phyloP scores from a whole-genome alignment of 192 early-diverging fungal genomes.

The Gigaspora rosea region DNA sequence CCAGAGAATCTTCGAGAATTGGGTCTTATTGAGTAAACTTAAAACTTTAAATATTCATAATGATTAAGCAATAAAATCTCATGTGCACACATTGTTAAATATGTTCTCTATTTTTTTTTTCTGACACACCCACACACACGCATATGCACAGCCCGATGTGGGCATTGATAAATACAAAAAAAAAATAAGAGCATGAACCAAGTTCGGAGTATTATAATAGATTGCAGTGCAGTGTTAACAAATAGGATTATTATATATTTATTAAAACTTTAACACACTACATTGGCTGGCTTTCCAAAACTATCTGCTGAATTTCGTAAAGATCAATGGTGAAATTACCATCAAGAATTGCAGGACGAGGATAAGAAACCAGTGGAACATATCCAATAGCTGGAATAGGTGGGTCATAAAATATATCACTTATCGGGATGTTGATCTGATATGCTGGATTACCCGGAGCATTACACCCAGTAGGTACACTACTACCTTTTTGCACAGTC shows the following conservation, averaged over 20 bases:
- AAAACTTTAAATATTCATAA: constrained; percentile 20
- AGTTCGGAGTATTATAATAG: constrained; percentile 15
- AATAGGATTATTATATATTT: constrained; percentile 12
- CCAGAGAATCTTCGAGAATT: constrained; percentile 19
- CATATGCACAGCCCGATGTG: constrained; percentile 1
- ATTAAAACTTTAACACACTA: constrained; percentile 18
- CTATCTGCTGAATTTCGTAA: constrained; percentile 27
- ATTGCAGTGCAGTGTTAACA: constrained; percentile 15
- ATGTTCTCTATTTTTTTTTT: constrained; percentile 14
- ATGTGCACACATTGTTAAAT: constrained; percentile 1
- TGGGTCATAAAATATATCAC: constrained; percentile 25
- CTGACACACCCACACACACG: not conserved
- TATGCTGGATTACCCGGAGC: constrained; percentile 24
- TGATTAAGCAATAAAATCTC: constrained; percentile 20
- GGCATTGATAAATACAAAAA: constrained; percentile 18
- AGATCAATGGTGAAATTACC: constrained; percentile 29
- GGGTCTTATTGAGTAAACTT: constrained; percentile 20
- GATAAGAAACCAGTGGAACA: constrained; percentile 17
- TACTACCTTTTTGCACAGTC: constrained; percentile 24
- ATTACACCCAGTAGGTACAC: constrained; percentile 29
- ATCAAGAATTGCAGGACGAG: constrained; percentile 25
- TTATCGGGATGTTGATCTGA: constrained; percentile 28
- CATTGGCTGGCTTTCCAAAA: constrained; percentile 24
- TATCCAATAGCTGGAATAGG: constrained; percentile 22
- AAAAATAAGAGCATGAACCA: constrained; percentile 16